A percentile compares a stretch with the other conserved stretches of the same genome.
Conservation (phyloP, 192 early-diverging fungal genomes). For the Backusella australiensis region DNA sequence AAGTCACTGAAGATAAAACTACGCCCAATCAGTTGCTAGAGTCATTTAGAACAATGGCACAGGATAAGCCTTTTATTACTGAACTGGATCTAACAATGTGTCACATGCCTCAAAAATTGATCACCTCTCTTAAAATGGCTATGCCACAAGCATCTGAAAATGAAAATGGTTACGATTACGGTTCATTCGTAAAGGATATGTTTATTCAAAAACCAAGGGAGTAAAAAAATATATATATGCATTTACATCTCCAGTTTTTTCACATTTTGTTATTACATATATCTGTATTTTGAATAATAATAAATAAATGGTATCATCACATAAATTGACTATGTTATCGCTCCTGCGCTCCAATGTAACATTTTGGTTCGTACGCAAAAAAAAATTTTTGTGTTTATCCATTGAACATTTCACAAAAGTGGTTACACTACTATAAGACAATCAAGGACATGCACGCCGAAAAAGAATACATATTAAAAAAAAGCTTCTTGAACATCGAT, state of each 20-base stretch:
- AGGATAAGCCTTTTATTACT: conserved; percentile 85
- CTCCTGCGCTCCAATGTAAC: not conserved
- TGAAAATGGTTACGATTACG: conserved; percentile 77
- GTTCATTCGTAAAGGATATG: conserved; percentile 63
- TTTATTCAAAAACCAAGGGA: conserved; percentile 38
- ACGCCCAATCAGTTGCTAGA: conserved; percentile 82
- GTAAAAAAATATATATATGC: not conserved
- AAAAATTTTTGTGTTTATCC: not conserved
- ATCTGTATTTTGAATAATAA: not conserved
- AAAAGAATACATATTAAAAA: not conserved
- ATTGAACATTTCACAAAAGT: too few species aligned
- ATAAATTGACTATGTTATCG: not conserved
- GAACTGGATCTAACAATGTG: conserved; percentile 80
- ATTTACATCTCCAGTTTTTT: not conserved
- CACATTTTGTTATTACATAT: not conserved
- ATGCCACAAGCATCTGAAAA: conserved; percentile 60
- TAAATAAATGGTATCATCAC: not conserved
- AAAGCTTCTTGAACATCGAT: not conserved
- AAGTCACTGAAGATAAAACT: conserved; percentile 87
- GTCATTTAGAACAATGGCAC: conserved; percentile 84
- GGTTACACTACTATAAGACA: not conserved
- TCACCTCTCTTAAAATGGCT: conserved; percentile 68
- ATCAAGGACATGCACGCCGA: not conserved
- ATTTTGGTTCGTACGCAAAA: not conserved
- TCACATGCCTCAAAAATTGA: conserved; percentile 69